Base-by-base conservation (phyloP, 2,329 filamentous ascomycete species). In the Setomelanomma holmii region DNA sequence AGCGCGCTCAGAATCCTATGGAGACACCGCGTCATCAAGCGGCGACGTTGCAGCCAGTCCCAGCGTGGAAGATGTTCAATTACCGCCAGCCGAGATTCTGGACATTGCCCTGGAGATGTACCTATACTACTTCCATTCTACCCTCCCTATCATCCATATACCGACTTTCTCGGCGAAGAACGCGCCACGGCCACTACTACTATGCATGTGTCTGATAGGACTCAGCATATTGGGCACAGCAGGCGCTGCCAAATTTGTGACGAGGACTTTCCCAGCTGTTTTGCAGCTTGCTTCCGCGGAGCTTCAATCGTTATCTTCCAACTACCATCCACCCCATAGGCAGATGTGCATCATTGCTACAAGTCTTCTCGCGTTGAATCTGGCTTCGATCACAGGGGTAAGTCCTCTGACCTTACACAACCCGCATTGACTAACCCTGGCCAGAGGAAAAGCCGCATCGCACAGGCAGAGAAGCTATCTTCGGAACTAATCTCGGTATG, bases 21-120 rank as follows among this genome's bases (percentile, higher is more conserved):
- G 60, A 6, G 68, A 73, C 45, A 67, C 67, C 35, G 63, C 66
- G 19, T 72, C 69, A 4, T 71, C 67, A 14, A 72, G 59, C 38
- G 69, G 65, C 4, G 68, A 70, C 55, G 66, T 57, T 11, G 63
- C 58, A 46, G 55, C 59, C 30, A 65, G 69, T 49, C 58, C 69
- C 39, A 52, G 66, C 36, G 42, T 65, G 36, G 60, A 71, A 40
- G 60, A 67, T 60, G 33, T 73, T 62, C 52, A 73, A 57, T 64
- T 83, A 75, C 61, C 81, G 30, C 80, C 80, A 2, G 78, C 80
- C 4, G 81, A 83, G 56, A 79, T 83, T 6, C 67, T 84, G 10
- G 81, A 83, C 51, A 82, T 83, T 63, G 79, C 80, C 7, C 63
- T 84, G 17, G 81, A 83, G 60, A 75, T 82, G 47, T 83, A 81